Base-by-base conservation (phyloP, 305 asterid species). In the Petunia hybrid region DNA sequence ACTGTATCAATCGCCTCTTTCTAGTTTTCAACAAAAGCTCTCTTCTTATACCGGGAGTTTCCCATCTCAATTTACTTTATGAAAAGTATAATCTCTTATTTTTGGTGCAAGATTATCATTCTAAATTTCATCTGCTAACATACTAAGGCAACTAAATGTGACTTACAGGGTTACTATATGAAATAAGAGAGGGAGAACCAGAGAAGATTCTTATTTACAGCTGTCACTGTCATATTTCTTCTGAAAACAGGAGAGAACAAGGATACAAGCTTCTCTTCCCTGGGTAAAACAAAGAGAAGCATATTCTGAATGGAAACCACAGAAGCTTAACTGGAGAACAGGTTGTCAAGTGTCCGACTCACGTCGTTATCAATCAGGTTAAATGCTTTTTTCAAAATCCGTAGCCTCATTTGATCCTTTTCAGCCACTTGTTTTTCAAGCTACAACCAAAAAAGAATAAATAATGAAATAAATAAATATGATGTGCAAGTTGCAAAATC, bases 371-470 rank as follows among this genome's bases (percentile, higher is more conserved):
- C 98, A 78, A 90, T 85, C 85, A 91, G 83, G 87, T 53, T 86
- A 86, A 95, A 93, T 78, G 98, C 99, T 88, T 90, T 95, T 86
- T 80, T 76, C 89, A 94, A 89, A 85, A 89, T 85, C 91, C 96
- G 90, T 40, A 82, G 86, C 92, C 97, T 90, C 80, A 81, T 56
- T n/a, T 77, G 87, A 82, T 95, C 97, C 93, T 93, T 93, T 84
- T 84, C 91, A 48, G 91, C 91, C 75, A 95, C 97, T 91, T 93
- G 98, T 81, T 95, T 92, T 57, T 87, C 98, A 80, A 95, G 99
- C 99, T 95, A 86, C 78, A 83, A 70, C 59, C 45, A 22, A 51
- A 61, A 57, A 64, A 42, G 62, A 67, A 51, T 41, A 60, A 61
- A 31, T 14, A 42, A 13, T 43, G 46, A n/a, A 45, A 59, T 5